Evolutionary conservation across 495 filamentous ascomycete species (phyloP), one percentile per base, ranked within the genome.

Genomic region (Lasiosphaeris hirsuta): DNA sequence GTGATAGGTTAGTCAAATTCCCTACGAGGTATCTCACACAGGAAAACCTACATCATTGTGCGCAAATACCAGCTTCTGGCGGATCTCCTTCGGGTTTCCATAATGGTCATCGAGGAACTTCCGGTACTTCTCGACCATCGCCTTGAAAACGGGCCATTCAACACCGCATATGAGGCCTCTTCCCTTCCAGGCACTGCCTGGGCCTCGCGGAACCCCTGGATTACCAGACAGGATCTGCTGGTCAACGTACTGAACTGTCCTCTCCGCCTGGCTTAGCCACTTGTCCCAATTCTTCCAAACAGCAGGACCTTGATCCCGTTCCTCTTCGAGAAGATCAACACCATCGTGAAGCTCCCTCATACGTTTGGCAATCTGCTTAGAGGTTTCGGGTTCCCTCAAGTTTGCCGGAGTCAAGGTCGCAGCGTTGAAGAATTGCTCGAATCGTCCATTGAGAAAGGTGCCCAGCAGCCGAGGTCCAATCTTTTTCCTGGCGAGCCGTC

Each of bases 311-410:
- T 79, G 83, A 34, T 88, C 79, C 41, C 83, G 81, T 70, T 99
- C 94, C 45, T 86, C 77, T 10, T 85, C 79, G 0, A 92, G 81
- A 13, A 99, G 78, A 14, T 96, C 89, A 56, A 99, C 87, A 7
- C 94, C 94, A 53, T 95, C 90, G 61, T 99, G 94, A 17, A 99
- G 79, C 72, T 99, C 94, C 57, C 91, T 80, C 90, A 99, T 96
- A 39, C 94, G 86, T 78, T 97, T 99, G n/a, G 94, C 92, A 68
- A 99, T 97, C 62, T 96, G 89, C 63, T 83, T 89, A 38, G 89
- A 92, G 0, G 89, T 96, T 34, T 88, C 87, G 2, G 92, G 87
- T 49, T 86, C 81, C 18, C 90, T 86, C 50, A 99, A 73, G 65
- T 96, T 90, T 9, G 81, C 74, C 3, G 86, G 77, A 0, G 86